These are phyloP conservation scores for Nigrospora sphaerica DNA, from an alignment of 2,329 filamentous ascomycete species.

Conservation along the genomic window DNA sequence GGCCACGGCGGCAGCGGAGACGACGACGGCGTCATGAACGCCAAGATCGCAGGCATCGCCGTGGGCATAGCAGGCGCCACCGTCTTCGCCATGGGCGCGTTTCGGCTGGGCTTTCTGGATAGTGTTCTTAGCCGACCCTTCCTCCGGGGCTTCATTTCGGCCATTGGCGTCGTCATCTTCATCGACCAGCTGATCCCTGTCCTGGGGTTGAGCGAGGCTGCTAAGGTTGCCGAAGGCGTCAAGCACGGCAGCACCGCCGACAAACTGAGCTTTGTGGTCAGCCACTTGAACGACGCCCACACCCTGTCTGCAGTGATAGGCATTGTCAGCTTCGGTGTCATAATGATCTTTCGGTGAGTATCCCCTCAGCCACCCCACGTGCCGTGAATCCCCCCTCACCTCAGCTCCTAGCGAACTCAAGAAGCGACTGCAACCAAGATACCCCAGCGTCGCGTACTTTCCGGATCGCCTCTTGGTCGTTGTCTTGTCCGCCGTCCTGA, in stretches of 20 bases:
- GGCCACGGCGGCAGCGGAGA: conserved; percentile 49
- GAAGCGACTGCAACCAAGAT: conserved; percentile 69
- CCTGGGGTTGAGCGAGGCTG: conserved; percentile 64
- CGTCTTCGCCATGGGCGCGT: conserved; percentile 80
- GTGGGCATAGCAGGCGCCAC: conserved; percentile 82
- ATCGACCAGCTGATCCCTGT: conserved; percentile 93
- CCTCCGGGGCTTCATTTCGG: conserved; percentile 89
- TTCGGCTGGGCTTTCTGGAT: conserved; percentile 84
- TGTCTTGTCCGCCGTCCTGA: conserved; percentile 72
- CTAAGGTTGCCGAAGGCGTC: conserved; percentile 54
- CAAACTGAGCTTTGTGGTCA: conserved; percentile 74
- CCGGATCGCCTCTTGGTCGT: conserved; percentile 91
- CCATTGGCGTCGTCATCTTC: conserved; percentile 92
- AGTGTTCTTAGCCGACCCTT: conserved; percentile 92
- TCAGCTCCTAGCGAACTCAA: conserved; percentile 62
- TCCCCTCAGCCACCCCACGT: background rate
- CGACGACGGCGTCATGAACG: conserved; percentile 61
- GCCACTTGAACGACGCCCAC: conserved; percentile 61
- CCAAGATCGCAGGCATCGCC: conserved; percentile 79
- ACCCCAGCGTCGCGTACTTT: conserved; percentile 75
- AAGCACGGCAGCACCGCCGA: conserved; percentile 80
- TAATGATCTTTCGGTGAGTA: conserved; percentile 78
- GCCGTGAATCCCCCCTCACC: background rate
- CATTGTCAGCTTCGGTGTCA: conserved; percentile 72
- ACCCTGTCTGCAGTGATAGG: conserved; percentile 70